Evolutionary conservation across 1,284 basidiomycete species (phyloP), one percentile per base, ranked within the genome.

Genomic region (Phellinidium pouzarii): DNA sequence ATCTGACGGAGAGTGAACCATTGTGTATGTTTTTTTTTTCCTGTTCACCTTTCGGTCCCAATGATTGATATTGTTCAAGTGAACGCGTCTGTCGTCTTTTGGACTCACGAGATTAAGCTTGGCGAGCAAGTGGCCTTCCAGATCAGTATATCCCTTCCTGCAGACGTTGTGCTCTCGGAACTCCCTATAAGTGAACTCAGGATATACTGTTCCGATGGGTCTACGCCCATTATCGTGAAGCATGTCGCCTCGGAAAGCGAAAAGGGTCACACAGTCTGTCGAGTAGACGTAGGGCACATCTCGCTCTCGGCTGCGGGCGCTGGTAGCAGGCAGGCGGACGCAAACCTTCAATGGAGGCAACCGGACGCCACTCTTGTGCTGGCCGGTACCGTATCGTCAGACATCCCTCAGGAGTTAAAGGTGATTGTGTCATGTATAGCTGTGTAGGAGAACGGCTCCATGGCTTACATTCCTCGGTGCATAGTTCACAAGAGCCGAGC

Each of bases 111-210:
- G 55, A 76, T 81, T 20, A 72, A 75, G 40, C 75, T 91, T 3
- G 76, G 75, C n/a, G 76, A 82, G 48, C 61, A 68, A 5, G 77
- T 77, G 0, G 76, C 85, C 0, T 94, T 90, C 66, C 91, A 94
- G 62, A 59, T 94, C 3, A 71, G 72, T 9, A 63, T 91, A 17
- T 68, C 73, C 4, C 75, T 82, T 0, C 76, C 80, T 0, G 57
- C 63, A 0, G 58, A 67, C 17, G 66, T 75, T 3, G 63, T 71
- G 0, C 70, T 86, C 12, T 72, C 76, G 4, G 68, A 69, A 0
- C 66, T 91, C 29, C 78, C 84, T 0, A 78, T 91, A 59, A 62
- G 73, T 0, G 75, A 75, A 1, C 60, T 89, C n/a, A 65, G 70
- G 3, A 69, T 91, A 4, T 67, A 76, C 50, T 80, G 88, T 58